Conservation (phyloP, 23 red algal species). For the Gracilariopsis chorda region DNA sequence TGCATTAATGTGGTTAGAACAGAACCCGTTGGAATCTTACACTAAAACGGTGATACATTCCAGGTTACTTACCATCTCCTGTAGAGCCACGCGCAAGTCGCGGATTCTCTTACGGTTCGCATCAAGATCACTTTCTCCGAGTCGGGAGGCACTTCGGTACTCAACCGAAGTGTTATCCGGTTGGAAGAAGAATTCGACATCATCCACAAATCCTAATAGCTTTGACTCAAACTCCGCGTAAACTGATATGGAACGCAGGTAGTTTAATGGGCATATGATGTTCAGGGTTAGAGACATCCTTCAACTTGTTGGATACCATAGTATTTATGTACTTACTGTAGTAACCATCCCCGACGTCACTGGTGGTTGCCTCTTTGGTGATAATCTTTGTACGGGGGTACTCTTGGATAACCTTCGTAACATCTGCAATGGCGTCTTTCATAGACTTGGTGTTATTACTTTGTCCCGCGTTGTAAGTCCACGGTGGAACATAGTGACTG, state of each 20-base stretch:
- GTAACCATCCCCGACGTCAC: conserved; percentile 55
- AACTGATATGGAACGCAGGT: too few relatives aligned
- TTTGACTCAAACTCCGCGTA: conserved; percentile 55
- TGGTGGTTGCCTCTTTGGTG: not conserved
- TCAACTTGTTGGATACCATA: too few relatives aligned
- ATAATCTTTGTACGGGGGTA: conserved; percentile 58
- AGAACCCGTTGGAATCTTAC: not conserved
- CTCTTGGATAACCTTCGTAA: conserved; percentile 45
- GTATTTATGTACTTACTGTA: conserved; percentile 43
- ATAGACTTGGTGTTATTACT: conserved; percentile 25
- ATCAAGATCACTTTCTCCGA: conserved; percentile 66
- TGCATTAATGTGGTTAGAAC: not conserved
- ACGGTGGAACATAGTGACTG: conserved; percentile 63
- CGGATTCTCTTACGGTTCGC: conserved; percentile 70
- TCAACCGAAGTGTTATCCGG: conserved; percentile 63
- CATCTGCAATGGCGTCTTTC: conserved; percentile 51
- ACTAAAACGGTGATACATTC: not conserved
- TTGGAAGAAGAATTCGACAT: conserved; percentile 75
- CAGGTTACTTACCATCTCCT: conserved; percentile 29
- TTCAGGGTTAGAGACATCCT: too few relatives aligned
- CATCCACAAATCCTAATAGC: conserved; percentile 71
- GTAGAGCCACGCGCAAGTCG: conserved; percentile 62
- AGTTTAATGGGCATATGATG: too few relatives aligned
- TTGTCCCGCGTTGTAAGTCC: conserved; percentile 38
- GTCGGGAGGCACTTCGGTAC: conserved; percentile 64